These are phyloP conservation scores for Podospora sp. DNA, from an alignment of 495 filamentous ascomycete genomes.

Conservation along the genomic window DNA sequence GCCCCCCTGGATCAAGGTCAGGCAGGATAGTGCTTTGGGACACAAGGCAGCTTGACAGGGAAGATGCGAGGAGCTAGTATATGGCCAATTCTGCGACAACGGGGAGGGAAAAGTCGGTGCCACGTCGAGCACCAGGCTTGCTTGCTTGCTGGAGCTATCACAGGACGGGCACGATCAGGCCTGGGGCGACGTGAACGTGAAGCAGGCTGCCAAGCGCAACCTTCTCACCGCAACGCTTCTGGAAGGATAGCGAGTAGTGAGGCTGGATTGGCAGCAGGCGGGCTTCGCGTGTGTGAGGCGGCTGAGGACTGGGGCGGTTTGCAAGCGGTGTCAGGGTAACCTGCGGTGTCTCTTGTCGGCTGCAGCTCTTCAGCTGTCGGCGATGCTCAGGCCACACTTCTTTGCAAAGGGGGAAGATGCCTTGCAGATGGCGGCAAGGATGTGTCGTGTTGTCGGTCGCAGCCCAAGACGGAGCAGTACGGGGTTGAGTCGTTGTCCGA, in stretches of 20 bases:
- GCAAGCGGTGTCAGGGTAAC: conserved; percentile 26
- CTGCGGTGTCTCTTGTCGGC: conserved; percentile 17
- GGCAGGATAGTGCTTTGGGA: conserved; percentile 3
- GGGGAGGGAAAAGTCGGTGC: neutral
- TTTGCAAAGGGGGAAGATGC: conserved; percentile 24
- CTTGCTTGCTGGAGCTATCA: neutral
- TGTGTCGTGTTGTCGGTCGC: neutral
- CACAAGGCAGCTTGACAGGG: conserved; percentile 6
- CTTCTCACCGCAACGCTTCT: neutral
- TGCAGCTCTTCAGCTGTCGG: conserved; percentile 16
- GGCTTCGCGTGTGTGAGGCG: conserved; percentile 14
- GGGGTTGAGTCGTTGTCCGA: neutral
- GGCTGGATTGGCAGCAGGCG: conserved; percentile 17
- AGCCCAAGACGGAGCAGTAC: neutral
- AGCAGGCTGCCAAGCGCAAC: conserved; percentile 21
- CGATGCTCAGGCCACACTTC: conserved; percentile 21
- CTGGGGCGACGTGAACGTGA: conserved; percentile 7
- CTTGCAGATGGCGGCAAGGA: conserved; percentile 15
- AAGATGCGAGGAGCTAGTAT: neutral
- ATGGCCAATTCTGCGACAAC: neutral
- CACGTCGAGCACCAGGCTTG: neutral
- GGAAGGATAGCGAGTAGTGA: conserved; percentile 11
- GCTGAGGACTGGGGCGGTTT: conserved; percentile 22
- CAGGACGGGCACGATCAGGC: neutral
- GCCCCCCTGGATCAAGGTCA: neutral